phyloP scores from a whole-genome alignment of 2,329 filamentous ascomycete species.

The Cercospora citrullina region DNA sequence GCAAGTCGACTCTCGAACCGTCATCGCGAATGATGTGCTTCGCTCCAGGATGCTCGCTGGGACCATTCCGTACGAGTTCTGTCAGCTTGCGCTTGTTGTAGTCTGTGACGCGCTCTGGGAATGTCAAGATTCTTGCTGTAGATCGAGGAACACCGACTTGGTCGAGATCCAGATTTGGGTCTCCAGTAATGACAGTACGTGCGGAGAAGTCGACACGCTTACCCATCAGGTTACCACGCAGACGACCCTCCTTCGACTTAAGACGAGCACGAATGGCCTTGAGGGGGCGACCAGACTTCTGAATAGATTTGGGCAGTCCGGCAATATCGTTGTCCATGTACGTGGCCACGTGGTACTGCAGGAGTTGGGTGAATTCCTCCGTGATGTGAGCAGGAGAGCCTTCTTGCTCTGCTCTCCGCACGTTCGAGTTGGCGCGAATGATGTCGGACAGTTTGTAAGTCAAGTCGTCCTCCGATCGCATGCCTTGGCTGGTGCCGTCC shows the following conservation, averaged over 20 bases:
- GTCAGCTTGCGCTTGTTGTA: conserved; percentile 97
- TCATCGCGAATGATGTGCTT: conserved; percentile 95
- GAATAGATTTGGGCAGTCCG: conserved; percentile 86
- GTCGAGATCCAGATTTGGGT: conserved; percentile 92
- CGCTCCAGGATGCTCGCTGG: conserved; percentile 91
- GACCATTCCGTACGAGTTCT: conserved; percentile 85
- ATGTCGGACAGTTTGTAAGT: conserved; percentile 99
- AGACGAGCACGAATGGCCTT: conserved; percentile 95
- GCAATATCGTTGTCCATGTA: conserved; percentile 99
- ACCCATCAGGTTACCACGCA: conserved; percentile 98
- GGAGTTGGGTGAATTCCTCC: conserved; percentile 82
- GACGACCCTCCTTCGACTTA: conserved; percentile 98
- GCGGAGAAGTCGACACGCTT: conserved; percentile 99
- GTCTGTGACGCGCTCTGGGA: conserved; percentile 93
- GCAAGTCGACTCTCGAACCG: conserved; percentile 90
- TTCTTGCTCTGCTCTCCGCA: conserved; percentile 85
- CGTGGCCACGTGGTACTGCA: conserved; percentile 97
- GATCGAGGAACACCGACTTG: conserved; percentile 95
- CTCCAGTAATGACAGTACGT: conserved; percentile 98
- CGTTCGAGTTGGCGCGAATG: conserved; percentile 94
- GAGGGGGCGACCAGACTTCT: conserved; percentile 94
- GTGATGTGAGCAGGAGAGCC: conserved; percentile 90
- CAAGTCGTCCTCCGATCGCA: conserved; percentile 96
- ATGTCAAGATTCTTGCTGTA: conserved; percentile 90
- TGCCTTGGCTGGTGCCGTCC: conserved; percentile 87